Evolutionary conservation across 805 yeast species (phyloP).

Genomic region (Saccharomycopsis fermentans): DNA sequence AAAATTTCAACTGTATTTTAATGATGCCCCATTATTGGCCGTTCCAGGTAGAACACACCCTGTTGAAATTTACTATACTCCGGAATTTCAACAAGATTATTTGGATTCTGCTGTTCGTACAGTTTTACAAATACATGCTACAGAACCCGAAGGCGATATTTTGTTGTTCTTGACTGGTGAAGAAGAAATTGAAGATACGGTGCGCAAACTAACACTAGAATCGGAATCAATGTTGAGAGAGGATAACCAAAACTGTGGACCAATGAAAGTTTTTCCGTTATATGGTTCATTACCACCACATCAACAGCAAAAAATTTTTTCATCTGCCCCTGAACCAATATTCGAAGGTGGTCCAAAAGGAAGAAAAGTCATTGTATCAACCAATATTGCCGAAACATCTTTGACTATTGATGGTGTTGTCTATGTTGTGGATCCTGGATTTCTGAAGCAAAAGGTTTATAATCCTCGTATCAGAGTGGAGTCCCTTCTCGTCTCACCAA

Average conservation of each 20-base stretch:
- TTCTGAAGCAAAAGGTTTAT: constrained; percentile 91
- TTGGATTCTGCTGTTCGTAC: constrained; percentile 92
- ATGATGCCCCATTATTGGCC: constrained; percentile 85
- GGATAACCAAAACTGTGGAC: constrained; percentile 67
- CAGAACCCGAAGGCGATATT: constrained; percentile 90
- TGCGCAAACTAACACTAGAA: constrained; percentile 77
- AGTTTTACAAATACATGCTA: constrained; percentile 91
- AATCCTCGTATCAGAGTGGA: constrained; percentile 95
- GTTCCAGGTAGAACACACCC: constrained; percentile 98
- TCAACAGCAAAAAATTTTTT: constrained; percentile 89
- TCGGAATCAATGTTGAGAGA: constrained; percentile 84
- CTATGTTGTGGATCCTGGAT: constrained; percentile 95
- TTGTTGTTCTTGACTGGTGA: constrained; percentile 87
- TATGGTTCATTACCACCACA: constrained; percentile 96
- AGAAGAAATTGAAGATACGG: constrained; percentile 96
- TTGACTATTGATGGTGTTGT: constrained; percentile 96
- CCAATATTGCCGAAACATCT: constrained; percentile 96
- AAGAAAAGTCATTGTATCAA: constrained; percentile 82
- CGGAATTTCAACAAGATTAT: constrained; percentile 92
- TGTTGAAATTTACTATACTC: constrained; percentile 93
- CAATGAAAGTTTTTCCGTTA: constrained; percentile 78
- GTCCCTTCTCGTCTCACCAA: constrained; percentile 87
- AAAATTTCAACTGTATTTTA: constrained; percentile 84
- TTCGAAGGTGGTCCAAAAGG: constrained; percentile 82
- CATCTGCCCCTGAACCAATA: constrained; percentile 73